Evolutionary conservation across 2,329 filamentous ascomycete species (phyloP).

Genomic region (Apiospora malaysiana): DNA sequence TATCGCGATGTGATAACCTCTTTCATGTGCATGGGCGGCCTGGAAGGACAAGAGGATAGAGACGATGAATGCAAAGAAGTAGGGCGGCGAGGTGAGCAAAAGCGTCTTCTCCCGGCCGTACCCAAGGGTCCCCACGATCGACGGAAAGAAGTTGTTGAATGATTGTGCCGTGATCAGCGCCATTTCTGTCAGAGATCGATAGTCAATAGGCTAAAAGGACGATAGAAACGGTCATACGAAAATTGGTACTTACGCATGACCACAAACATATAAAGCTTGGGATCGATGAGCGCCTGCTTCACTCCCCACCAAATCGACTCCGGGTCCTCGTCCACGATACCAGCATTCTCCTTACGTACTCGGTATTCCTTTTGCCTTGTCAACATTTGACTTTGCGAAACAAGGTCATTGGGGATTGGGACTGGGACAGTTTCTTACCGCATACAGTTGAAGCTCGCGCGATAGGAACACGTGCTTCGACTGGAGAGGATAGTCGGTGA

Average conservation of each 20-base stretch:
- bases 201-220: background rate
- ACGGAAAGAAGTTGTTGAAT: slow-evolving; percentile 35
- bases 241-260: background rate
- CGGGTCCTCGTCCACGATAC: slow-evolving; percentile 24
- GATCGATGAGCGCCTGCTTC: slow-evolving; percentile 46
- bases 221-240: too few relatives aligned
- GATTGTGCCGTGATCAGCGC: background rate
- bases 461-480: slow-evolving; percentile 27
- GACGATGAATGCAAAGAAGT: slow-evolving; percentile 35
- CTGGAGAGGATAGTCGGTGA: slow-evolving; percentile 30
- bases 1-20: slow-evolving; percentile 52
- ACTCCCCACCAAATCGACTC: slow-evolving; percentile 45
- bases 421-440: background rate
- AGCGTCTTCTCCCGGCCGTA: slow-evolving; percentile 52
- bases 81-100: slow-evolving; percentile 53
- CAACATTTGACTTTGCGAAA: slow-evolving; percentile 4
- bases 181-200: background rate
- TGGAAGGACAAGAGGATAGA: slow-evolving; percentile 46
- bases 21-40: slow-evolving; percentile 52
- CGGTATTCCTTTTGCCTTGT: slow-evolving; percentile 39
- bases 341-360: slow-evolving; percentile 34
- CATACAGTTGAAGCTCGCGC: slow-evolving; percentile 28
- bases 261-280: slow-evolving; percentile 49
- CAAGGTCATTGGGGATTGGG: rapidly evolving
- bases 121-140: slow-evolving; percentile 49